phyloP scores from a whole-genome alignment of 139 green algal species.

The Coelastrella sp. region DNA sequence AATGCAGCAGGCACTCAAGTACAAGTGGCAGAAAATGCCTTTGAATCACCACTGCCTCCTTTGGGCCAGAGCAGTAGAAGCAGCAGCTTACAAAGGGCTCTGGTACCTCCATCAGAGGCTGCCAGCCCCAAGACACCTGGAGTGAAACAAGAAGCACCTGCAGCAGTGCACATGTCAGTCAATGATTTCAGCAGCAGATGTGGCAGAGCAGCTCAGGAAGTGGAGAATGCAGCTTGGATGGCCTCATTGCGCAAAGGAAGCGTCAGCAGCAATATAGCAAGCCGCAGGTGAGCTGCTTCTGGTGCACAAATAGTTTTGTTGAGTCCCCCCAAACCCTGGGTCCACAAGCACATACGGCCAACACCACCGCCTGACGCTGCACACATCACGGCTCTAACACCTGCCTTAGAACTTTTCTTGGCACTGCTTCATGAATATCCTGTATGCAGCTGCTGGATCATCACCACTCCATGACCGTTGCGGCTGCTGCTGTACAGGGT shows the following conservation, averaged over 20 bases:
- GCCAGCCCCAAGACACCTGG: background rate
- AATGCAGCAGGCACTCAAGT: background rate
- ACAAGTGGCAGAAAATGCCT: background rate
- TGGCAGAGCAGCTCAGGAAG: background rate
- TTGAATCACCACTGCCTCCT: background rate
- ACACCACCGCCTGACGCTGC: background rate
- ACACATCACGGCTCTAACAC: background rate
- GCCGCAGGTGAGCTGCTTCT: background rate
- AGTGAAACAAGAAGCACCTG: background rate
- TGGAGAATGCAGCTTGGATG: background rate
- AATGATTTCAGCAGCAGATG: background rate
- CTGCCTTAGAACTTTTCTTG: no score
- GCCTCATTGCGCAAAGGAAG: background rate
- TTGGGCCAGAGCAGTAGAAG: background rate
- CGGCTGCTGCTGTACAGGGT: background rate
- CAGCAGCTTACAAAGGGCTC: background rate
- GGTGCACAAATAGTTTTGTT: no score
- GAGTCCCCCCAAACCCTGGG: no score
- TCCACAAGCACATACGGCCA: no score
- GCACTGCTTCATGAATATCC: no score
- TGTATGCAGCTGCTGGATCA: no score
- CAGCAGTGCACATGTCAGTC: background rate
- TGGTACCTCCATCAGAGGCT: no score
- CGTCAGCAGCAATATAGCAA: slow-evolving; percentile 2
- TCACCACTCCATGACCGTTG: background rate